phyloP scores from a whole-genome alignment of 345 rosid species.

The Orychophragmus violaceus region DNA sequence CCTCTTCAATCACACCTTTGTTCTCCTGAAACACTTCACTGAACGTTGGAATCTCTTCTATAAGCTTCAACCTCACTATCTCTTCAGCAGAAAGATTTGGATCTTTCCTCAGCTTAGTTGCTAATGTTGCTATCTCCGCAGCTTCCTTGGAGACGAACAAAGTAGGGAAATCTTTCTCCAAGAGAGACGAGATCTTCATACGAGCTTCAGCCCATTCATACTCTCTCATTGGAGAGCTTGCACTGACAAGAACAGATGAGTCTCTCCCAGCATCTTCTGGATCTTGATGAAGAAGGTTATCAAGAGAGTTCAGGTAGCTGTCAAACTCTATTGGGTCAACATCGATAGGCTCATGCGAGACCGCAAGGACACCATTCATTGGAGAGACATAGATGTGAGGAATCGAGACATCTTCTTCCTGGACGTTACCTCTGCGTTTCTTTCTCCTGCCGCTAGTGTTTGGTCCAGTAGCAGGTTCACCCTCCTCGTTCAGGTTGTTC shows the following conservation, averaged over 20 bases:
- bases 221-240: conserved; percentile 28
- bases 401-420: conserved; percentile 27
- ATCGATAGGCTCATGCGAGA: conserved; percentile 21
- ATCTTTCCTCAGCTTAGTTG: conserved; percentile 51
- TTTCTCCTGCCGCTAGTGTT: conserved; percentile 22
- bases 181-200: conserved; percentile 46
- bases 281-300: conserved; percentile 50
- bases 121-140: conserved; percentile 40
- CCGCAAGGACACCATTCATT: conserved; percentile 26
- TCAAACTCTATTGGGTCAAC: conserved; percentile 57
- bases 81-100: conserved; percentile 54
- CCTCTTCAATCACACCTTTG: conserved; percentile 42
- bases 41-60: conserved; percentile 57
- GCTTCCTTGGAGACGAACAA: conserved; percentile 43
- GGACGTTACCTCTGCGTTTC: conserved; percentile 20
- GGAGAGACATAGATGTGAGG: conserved; percentile 36
- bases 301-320: conserved; percentile 57
- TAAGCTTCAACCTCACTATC: conserved; percentile 56
- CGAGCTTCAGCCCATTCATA: conserved; percentile 55
- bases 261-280: conserved; percentile 24
- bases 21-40: conserved; percentile 53
- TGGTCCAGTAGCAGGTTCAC: conserved; percentile 19
- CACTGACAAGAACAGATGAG: conserved; percentile 3
- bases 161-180: conserved; percentile 46
- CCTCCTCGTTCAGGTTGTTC: conserved; percentile 21